phyloP scores from a whole-genome alignment of 495 filamentous ascomycete species.

The Cairneyella variabilis region DNA sequence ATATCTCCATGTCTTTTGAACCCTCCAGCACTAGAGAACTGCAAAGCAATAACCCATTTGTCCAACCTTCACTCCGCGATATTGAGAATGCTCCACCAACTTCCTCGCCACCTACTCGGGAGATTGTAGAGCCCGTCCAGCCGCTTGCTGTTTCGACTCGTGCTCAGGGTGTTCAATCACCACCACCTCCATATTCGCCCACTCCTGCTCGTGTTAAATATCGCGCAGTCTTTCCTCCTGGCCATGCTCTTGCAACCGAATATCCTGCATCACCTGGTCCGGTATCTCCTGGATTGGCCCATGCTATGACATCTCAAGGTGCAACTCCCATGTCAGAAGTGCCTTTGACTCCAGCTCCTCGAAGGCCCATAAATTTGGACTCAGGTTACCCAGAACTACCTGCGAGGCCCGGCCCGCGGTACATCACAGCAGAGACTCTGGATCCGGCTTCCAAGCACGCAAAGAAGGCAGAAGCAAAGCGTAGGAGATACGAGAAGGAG shows the following conservation, averaged over 20 bases:
- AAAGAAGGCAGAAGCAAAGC: constrained; percentile 42
- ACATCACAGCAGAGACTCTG: constrained; percentile 10
- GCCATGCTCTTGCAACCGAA: constrained; percentile 12
- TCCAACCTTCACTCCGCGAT: constrained; percentile 18
- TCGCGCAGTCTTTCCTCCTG: constrained; percentile 26
- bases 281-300: constrained; percentile 28
- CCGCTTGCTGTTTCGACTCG: background rate
- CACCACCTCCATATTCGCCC: constrained; percentile 30
- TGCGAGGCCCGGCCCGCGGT: constrained; percentile 16
- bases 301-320: constrained; percentile 36
- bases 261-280: constrained; percentile 24
- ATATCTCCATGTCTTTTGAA: constrained; percentile 21
- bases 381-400: constrained; percentile 25
- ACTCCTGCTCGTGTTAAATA: constrained; percentile 19
- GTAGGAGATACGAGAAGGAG: constrained; percentile 58
- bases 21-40: background rate
- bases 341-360: constrained; percentile 21
- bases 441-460: constrained; percentile 36
- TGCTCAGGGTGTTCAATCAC: constrained; percentile 1
- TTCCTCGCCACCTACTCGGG: constrained; percentile 13
- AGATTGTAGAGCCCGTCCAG: background rate
- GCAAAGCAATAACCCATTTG: constrained; percentile 36
- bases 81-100: background rate
- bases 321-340: constrained; percentile 46
- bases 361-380: constrained; percentile 31